phyloP scores from a whole-genome alignment of 2,329 filamentous ascomycete species.

The Juglanconis oblonga region DNA sequence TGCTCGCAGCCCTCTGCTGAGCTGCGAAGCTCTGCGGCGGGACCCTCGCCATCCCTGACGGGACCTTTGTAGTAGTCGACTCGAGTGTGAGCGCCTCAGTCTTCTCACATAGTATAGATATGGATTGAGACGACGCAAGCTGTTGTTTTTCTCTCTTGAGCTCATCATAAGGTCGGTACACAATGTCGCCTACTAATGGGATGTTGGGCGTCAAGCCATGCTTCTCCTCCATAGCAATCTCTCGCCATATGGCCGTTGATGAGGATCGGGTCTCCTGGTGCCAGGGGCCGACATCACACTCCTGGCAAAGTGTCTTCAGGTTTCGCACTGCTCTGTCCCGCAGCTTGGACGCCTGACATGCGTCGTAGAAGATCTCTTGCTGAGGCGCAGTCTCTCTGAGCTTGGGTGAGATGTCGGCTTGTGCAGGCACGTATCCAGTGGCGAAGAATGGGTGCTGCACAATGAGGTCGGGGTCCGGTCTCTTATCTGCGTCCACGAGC shows the following conservation, averaged over 20 bases:
- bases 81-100: conserved; percentile 33
- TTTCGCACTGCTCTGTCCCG: conserved; percentile 48
- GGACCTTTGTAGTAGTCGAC: conserved; percentile 20
- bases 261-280: conserved; percentile 33
- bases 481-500: conserved; percentile 70
- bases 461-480: conserved; percentile 74
- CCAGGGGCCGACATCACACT: conserved; percentile 59
- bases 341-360: conserved; percentile 42
- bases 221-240: conserved; percentile 67
- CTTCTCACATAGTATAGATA: conserved; percentile 20
- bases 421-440: conserved; percentile 67
- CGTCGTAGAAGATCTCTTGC: conserved; percentile 54
- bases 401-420: conserved; percentile 56
- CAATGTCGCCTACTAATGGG: conserved; percentile 58
- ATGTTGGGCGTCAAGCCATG: conserved; percentile 62
- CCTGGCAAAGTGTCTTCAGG: conserved; percentile 54
- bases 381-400: conserved; percentile 58
- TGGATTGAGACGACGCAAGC: conserved; percentile 14
- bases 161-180: conserved; percentile 64
- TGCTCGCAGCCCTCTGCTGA: conserved; percentile 59
- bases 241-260: conserved; percentile 57
- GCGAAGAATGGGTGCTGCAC: conserved; percentile 79
- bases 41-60: conserved; percentile 46
- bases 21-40: conserved; percentile 65
- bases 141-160: conserved; percentile 48